phyloP scores from a whole-genome alignment of 2,329 filamentous ascomycete genomes.

The Xenoacremonium recifei region DNA sequence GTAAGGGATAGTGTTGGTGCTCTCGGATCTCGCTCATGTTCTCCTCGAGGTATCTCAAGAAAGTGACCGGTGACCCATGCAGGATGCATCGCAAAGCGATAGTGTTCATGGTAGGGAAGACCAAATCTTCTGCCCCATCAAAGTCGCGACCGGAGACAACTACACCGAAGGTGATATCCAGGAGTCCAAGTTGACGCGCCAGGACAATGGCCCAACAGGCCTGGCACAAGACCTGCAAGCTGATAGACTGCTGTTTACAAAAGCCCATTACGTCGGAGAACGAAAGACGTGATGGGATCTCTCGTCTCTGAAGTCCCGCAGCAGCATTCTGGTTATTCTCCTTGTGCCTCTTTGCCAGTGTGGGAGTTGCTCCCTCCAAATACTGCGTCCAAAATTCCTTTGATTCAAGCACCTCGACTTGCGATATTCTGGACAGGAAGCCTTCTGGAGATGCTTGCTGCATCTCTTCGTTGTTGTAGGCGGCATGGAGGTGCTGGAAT shows the following conservation, averaged over 20 bases:
- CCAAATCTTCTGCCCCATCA: slow-evolving; percentile 61
- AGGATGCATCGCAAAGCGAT: slow-evolving; percentile 71
- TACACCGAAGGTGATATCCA: slow-evolving; percentile 80
- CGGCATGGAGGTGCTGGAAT: slow-evolving; percentile 66
- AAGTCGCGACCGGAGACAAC: slow-evolving; percentile 83
- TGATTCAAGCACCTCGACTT: slow-evolving; percentile 17
- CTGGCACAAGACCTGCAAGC: slow-evolving; percentile 73
- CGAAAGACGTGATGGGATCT: slow-evolving; percentile 7
- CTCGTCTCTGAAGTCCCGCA: slow-evolving; percentile 9
- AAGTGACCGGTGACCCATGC: slow-evolving; percentile 62
- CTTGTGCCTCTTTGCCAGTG: slow-evolving; percentile 25
- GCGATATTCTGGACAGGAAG: slow-evolving; percentile 42
- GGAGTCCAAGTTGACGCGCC: slow-evolving; percentile 56
- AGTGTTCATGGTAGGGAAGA: slow-evolving; percentile 94
- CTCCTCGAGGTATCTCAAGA: slow-evolving; percentile 73
- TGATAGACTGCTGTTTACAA: slow-evolving; percentile 66
- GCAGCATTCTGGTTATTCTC: not conserved
- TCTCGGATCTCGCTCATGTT: slow-evolving; percentile 64
- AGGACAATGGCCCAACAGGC: slow-evolving; percentile 73
- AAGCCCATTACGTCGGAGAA: slow-evolving; percentile 42
- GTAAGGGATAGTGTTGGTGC: slow-evolving; percentile 75
- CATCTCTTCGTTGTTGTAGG: slow-evolving; percentile 52
- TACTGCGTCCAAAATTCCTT: slow-evolving; percentile 69
- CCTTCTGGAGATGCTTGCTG: slow-evolving; percentile 47
- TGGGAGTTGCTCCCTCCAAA: slow-evolving; percentile 51